Evolutionary conservation across 805 yeast genomes (phyloP).

Genomic region (Candida coquimbonensis): DNA sequence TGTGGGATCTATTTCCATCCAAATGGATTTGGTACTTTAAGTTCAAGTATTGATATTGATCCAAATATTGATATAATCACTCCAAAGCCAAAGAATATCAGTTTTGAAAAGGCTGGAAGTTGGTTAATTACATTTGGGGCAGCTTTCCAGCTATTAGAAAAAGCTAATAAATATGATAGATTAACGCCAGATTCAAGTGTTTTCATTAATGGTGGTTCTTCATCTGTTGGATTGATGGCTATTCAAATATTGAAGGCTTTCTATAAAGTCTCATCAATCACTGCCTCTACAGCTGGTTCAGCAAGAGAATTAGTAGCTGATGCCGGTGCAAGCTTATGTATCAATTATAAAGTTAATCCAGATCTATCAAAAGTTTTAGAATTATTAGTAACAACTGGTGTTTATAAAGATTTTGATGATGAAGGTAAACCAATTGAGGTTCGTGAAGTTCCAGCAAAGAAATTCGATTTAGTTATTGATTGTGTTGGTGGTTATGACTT

Average conservation of each 20-base stretch:
- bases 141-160: conserved; percentile 42
- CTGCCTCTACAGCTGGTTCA: conserved; percentile 49
- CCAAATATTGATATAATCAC: conserved; percentile 43
- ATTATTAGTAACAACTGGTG: conserved; percentile 22
- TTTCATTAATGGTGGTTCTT: conserved; percentile 69
- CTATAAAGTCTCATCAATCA: conserved; percentile 44
- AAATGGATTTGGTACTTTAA: conserved; percentile 48
- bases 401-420: conserved; percentile 25
- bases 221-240: conserved; percentile 62
- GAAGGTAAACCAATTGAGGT: conserved; percentile 21
- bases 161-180: conserved; percentile 14
- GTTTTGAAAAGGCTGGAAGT: conserved; percentile 53
- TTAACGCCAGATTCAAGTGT: conserved; percentile 41
- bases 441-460: conserved; percentile 16
- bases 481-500: conserved; percentile 62
- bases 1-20: conserved; percentile 54
- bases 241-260: conserved; percentile 51
- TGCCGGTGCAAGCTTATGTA: conserved; percentile 45
- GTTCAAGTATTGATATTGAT: conserved; percentile 49
- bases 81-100: conserved; percentile 39
- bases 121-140: conserved; percentile 58
- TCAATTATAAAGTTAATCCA: conserved; percentile 39
- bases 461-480: conserved; percentile 64
- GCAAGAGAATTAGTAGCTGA: conserved; percentile 37
- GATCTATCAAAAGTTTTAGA: conserved; percentile 15